Percentiles rank a stretch among this genome's conserved stretches.
Conservation (phyloP, 306 rosid genomes). For the Malus domestica region DNA sequence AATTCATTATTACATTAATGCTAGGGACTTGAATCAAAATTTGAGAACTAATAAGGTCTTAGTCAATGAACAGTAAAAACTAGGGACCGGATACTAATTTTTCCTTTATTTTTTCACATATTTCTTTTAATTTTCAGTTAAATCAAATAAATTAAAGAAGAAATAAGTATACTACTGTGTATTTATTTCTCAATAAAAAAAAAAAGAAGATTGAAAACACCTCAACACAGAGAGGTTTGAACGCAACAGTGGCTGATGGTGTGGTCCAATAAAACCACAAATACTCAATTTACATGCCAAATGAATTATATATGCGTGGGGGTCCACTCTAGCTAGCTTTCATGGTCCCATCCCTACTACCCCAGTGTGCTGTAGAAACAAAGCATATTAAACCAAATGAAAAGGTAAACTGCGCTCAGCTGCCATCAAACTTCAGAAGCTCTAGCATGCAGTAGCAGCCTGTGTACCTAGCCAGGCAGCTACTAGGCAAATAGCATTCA, state of each 20-base stretch:
- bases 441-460: not conserved
- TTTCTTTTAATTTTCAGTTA: no score
- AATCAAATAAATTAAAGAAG: no score
- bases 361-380: not conserved
- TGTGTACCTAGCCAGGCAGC: not conserved
- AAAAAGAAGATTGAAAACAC: not conserved
- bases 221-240: not conserved
- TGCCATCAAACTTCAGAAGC: not conserved
- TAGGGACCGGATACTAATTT: no score
- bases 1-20: no score
- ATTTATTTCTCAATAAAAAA: not conserved
- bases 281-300: not conserved
- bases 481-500: not conserved
- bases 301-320: not conserved
- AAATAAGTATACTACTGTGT: no score
- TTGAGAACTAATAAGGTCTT: no score
- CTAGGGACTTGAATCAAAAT: no score
- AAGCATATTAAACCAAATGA: not conserved
- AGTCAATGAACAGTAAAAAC: no score
- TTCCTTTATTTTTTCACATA: no score
- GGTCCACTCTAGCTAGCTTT: not conserved
- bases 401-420: not conserved
- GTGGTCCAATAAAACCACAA: slow-evolving; percentile 1
- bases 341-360: not conserved
- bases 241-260: not conserved